Conservation (phyloP, 805 yeast species). For the Starmera quercuum region DNA sequence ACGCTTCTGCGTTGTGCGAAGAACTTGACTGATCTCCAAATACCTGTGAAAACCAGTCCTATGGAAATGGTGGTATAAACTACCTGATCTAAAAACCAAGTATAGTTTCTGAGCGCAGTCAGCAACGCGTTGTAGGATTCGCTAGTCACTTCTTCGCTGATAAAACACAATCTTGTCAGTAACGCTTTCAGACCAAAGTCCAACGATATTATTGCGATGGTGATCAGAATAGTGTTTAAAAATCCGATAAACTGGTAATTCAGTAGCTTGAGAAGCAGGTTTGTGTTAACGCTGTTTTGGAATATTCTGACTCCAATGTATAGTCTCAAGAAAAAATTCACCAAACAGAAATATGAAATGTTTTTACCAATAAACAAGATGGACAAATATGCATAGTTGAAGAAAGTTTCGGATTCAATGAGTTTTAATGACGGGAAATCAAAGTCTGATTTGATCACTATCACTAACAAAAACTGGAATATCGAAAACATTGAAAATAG, state of each 20-base stretch:
- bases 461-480: slow-evolving; percentile 11
- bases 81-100: slow-evolving; percentile 5
- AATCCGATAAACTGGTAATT: slow-evolving; percentile 15
- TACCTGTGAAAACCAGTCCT: slow-evolving; percentile 5
- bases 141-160: slow-evolving; percentile 2
- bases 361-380: slow-evolving; percentile 10
- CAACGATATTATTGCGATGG: slow-evolving; percentile 5
- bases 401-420: slow-evolving; percentile 6
- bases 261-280: slow-evolving; percentile 10
- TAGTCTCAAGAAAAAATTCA: slow-evolving; percentile 10
- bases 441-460: slow-evolving; percentile 11
- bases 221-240: slow-evolving; percentile 7
- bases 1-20: not conserved
- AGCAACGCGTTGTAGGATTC: slow-evolving; percentile 2
- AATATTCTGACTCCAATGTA: slow-evolving; percentile 15
- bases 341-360: slow-evolving; percentile 10
- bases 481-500: slow-evolving; percentile 9
- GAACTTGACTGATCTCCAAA: not conserved
- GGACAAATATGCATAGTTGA: slow-evolving; percentile 8
- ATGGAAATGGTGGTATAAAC: slow-evolving; percentile 8
- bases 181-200: slow-evolving; percentile 8
- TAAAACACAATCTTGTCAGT: slow-evolving; percentile 6
- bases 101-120: slow-evolving; percentile 1
- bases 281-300: slow-evolving; percentile 8
- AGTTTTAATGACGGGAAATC: slow-evolving; percentile 6